These are phyloP conservation scores for Cerioporus squamosus DNA, from an alignment of 1,284 basidiomycete genomes.

Conservation along the genomic window DNA sequence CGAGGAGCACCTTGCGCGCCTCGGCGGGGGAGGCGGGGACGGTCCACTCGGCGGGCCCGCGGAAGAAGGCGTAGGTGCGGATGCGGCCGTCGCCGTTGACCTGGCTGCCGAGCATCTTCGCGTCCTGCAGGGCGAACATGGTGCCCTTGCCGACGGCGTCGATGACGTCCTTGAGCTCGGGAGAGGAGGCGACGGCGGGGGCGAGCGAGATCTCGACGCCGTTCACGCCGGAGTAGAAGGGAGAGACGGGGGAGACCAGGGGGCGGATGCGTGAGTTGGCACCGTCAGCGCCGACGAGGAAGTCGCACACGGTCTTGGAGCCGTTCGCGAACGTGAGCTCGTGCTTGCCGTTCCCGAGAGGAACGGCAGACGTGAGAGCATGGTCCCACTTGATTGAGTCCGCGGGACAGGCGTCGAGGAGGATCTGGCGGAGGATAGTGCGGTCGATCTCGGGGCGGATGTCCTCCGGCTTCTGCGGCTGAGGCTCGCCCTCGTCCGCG, in stretches of 20 bases:
- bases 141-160: not conserved
- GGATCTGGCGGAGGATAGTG: not conserved
- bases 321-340: constrained; percentile 5
- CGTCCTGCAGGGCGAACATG: not conserved
- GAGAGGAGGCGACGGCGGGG: not conserved
- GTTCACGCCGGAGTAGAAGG: constrained; percentile 52
- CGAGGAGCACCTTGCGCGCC: not conserved
- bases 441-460: constrained; percentile 2
- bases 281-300: constrained; percentile 4
- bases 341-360: constrained; percentile 42
- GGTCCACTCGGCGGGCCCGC: not conserved
- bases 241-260: constrained; percentile 60
- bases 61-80: not conserved
- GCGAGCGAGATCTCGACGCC: not conserved
- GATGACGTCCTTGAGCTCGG: not conserved
- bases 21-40: not conserved
- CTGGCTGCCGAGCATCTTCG: not conserved
- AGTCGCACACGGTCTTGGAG: not conserved
- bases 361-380: constrained; percentile 57
- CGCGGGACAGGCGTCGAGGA: not conserved
- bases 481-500: not conserved
- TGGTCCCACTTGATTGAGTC: not conserved
- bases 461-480: not conserved
- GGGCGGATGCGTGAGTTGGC: not conserved
- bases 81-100: constrained; percentile 2